Conservation (phyloP, 1,139 yeast genomes). For the Scheffersomyces cryptocercus region DNA sequence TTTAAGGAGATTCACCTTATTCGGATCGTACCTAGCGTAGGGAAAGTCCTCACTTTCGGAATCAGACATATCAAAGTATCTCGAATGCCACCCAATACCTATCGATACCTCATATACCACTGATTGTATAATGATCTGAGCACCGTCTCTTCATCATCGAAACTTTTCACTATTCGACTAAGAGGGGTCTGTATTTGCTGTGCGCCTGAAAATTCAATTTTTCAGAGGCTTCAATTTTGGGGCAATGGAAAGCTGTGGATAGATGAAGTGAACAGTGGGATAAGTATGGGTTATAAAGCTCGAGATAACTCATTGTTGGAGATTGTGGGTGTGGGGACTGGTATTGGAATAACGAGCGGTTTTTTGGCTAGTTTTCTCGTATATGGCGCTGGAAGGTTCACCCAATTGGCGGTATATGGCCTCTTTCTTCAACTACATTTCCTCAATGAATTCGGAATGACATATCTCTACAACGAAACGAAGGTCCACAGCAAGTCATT, state of each 20-base stretch:
- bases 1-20: slow-evolving; percentile 29
- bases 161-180: too few species aligned
- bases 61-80: too few species aligned
- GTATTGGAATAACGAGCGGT: slow-evolving; percentile 13
- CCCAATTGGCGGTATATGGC: slow-evolving; percentile 17
- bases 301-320: slow-evolving; percentile 22
- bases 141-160: too few species aligned
- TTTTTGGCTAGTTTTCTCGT: not conserved
- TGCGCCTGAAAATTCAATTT: too few species aligned
- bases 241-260: too few species aligned
- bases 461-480: slow-evolving; percentile 27
- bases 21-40: slow-evolving; percentile 23
- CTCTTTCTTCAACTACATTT: slow-evolving; percentile 27
- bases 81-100: too few species aligned
- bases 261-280: too few species aligned
- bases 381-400: not conserved
- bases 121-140: too few species aligned
- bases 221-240: too few species aligned
- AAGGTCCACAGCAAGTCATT: slow-evolving; percentile 32
- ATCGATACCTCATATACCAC: too few species aligned
- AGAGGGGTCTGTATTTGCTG: too few species aligned
- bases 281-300: slow-evolving; percentile 11
- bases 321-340: slow-evolving; percentile 20
- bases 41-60: too few species aligned
- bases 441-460: slow-evolving; percentile 29